Base-by-base conservation (phyloP, 2,329 filamentous ascomycete genomes). In the Cadophora luteo-olivacea region DNA sequence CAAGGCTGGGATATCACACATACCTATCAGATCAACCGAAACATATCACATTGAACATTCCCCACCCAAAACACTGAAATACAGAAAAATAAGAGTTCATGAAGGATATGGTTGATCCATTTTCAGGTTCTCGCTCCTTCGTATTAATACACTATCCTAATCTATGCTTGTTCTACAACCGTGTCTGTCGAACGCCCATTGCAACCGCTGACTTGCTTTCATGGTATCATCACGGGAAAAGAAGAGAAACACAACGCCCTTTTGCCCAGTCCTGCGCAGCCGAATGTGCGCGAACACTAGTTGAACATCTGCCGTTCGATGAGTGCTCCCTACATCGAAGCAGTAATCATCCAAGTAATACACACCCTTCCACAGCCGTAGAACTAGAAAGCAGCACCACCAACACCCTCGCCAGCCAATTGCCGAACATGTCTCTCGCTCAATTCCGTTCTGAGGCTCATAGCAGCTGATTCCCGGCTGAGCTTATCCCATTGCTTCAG, bases 351-450 rank as follows among this genome's bases (percentile, higher is more conserved):
- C 58, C 45, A 48, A 33, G 16, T 32, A 24, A 25, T 4, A 14
- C 58, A 61, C n/a, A 11, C 3, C 22, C 32, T 8, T 19, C 12
- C 22, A 48, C 58, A 14, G 3, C 24, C 12, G 38, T 16, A n/a
- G 22, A 25, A 45, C 67, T 66, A 79, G 62, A 79, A 79, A 2
- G 78, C 78, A 60, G 76, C 76, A 49, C 77, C 76, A 36, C 77
- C 77, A 65, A 76, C 73, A 2, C 77, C 75, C 65, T 79, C 78
- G 4, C 78, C 78, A 64, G 77, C 77, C 63, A 79, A 66, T 63
- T 75, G 68, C 57, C 77, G 70, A 61, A 79, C 75, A 69, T 78
- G 77, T 33, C 72, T 72, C 69, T 78, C 77, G 61, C 76, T 78
- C 48, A 78, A 68, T 29, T 79, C 76, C 24, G 72, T 78, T 48